These are phyloP conservation scores for Ensete ventricosum DNA, from an alignment of 176 grass and related monocot genomes.

Conservation along the genomic window DNA sequence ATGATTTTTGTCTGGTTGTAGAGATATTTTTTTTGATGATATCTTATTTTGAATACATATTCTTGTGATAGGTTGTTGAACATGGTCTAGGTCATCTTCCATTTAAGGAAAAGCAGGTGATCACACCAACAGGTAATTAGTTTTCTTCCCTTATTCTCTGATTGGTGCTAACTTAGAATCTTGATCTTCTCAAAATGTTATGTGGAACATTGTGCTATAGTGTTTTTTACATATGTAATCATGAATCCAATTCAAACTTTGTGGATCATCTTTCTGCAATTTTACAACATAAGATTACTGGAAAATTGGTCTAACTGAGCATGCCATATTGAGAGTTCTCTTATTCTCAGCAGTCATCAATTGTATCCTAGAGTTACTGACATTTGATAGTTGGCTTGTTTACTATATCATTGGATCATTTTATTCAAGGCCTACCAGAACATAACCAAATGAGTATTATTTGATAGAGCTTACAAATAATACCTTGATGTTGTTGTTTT, in stretches of 20 bases:
- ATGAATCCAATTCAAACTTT: too few relatives aligned
- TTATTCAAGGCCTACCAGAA: not conserved
- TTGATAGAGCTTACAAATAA: too few relatives aligned
- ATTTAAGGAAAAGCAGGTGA: conserved; percentile 86
- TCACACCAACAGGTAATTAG: conserved; percentile 65
- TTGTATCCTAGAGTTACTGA: too few relatives aligned
- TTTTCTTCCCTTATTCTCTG: not conserved
- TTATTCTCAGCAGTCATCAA: too few relatives aligned
- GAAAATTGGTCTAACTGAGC: too few relatives aligned
- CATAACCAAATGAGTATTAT: too few relatives aligned
- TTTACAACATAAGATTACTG: too few relatives aligned
- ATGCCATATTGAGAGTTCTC: too few relatives aligned
- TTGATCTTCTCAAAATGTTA: not conserved
- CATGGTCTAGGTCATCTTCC: conserved; percentile 86
- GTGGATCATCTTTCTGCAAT: too few relatives aligned
- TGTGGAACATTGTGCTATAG: not conserved
- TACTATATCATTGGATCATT: not conserved
- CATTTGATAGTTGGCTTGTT: not conserved
- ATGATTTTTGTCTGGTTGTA: conserved; percentile 12
- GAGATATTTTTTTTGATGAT: conserved; percentile 1
- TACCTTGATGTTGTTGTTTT: too few relatives aligned
- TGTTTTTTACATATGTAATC: not conserved
- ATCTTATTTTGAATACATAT: conserved; percentile 11
- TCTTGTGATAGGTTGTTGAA: conserved; percentile 67
- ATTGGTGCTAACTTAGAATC: not conserved